Base-by-base conservation (phyloP, 306 rosid species). In the Quercus cerris region DNA sequence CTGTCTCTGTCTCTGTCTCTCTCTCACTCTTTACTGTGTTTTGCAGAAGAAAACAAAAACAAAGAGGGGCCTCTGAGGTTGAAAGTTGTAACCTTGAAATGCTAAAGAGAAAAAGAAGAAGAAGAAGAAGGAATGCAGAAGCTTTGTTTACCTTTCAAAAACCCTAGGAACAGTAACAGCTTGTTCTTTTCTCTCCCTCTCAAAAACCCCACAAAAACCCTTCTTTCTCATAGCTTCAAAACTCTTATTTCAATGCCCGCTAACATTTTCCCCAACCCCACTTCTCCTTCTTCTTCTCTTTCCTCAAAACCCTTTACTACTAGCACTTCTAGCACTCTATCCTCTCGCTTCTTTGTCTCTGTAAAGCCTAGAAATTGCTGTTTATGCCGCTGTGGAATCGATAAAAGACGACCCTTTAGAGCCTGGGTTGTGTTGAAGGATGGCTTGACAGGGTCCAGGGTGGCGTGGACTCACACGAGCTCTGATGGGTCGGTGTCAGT, bases 111-210 rank as follows among this genome's bases (percentile, higher is more conserved):
- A 27, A 27, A 25, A 49, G 4, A 1, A 49, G 54, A 49, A 49
- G 54, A 49, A 49, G 79, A 22, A 66, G 75, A 33, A 87, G 91
- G 22, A 72, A 92, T 92, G 97, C 94, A 85, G 92, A 92, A 90
- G 75, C 86, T 92, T 46, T 67, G 25, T 18, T 67, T 67, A 3
- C 72, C 52, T 10, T 19, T 67, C 72, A 67, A 33, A 35, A 67
- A 67, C 72, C 72, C 72, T 67, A 67, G 25, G 54, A 49, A 41
- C 46, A 66, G 71, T 44, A 77, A 71, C 33, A 59, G 31, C 67
- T 10, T 80, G 31, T 41, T 41, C 46, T 51, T 61, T 55, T 70
- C 86, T 33, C 75, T 73, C 1, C 80, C 75, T 56, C n/a, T 71
- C 33, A 82, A 52, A 3, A 38, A 3, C 56, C 64, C 38, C 68